phyloP scores from a whole-genome alignment of 768 basidiomycete species.

The Kwoniella sp. region DNA sequence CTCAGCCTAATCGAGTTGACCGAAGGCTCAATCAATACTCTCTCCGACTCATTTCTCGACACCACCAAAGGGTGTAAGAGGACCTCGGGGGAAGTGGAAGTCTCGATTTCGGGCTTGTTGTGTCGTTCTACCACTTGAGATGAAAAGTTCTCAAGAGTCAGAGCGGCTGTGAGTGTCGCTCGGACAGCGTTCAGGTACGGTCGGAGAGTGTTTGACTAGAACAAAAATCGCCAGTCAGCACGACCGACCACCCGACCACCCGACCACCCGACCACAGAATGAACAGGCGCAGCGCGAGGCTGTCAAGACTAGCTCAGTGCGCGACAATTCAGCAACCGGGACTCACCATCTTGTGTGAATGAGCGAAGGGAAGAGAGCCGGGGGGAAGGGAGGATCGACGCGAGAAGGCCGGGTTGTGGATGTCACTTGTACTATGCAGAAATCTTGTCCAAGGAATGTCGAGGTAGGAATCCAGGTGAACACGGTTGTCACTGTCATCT shows the following conservation, averaged over 20 bases:
- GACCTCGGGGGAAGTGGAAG: conserved; percentile 83
- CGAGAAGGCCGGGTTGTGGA: not conserved
- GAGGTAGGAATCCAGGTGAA: not conserved
- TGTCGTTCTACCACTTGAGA: conserved; percentile 97
- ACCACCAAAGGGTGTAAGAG: conserved; percentile 90
- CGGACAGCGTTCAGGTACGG: conserved; percentile 95
- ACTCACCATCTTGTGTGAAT: conserved; percentile 9
- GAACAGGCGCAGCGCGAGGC: not conserved
- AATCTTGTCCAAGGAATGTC: not conserved
- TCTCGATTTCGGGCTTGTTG: conserved; percentile 95
- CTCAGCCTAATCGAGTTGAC: conserved; percentile 95
- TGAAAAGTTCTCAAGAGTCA: conserved; percentile 96
- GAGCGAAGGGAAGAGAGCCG: no score
- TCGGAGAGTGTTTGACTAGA: conserved; percentile 92
- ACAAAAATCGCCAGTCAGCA: no score
- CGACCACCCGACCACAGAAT: not conserved
- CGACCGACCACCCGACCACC: no score
- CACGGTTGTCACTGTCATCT: not conserved
- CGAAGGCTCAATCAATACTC: conserved; percentile 93
- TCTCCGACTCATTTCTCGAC: conserved; percentile 95
- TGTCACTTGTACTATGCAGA: not conserved
- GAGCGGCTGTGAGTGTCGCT: conserved; percentile 92
- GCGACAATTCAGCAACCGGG: not conserved
- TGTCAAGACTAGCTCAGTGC: no score
- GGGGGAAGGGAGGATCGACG: not conserved